Evolutionary conservation across 352 stramenopile species (phyloP).

Genomic region (Phytophthora meadii): DNA sequence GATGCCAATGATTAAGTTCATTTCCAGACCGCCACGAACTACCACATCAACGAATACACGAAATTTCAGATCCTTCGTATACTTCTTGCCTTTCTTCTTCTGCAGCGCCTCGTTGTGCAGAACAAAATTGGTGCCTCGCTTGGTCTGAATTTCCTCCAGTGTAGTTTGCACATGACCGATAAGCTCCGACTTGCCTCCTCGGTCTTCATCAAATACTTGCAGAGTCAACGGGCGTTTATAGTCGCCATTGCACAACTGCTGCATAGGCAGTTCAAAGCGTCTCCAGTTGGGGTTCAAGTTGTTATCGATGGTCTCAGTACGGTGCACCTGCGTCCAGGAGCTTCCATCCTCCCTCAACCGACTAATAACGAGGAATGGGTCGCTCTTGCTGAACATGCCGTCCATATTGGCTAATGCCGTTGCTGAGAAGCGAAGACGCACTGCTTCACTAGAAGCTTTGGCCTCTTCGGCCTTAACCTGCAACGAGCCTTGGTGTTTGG

Average conservation of each 20-base stretch:
- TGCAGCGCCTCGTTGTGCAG: constrained; percentile 66
- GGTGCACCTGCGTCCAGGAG: constrained; percentile 65
- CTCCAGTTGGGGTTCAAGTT: constrained; percentile 79
- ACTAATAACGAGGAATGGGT: constrained; percentile 67
- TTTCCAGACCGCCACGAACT: constrained; percentile 87
- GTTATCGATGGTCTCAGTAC: constrained; percentile 75
- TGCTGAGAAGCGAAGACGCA: constrained; percentile 55
- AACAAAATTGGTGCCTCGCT: constrained; percentile 57
- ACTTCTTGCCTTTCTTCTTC: constrained; percentile 76
- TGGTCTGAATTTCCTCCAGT: constrained; percentile 65
- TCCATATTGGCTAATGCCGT: constrained; percentile 67
- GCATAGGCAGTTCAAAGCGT: constrained; percentile 58
- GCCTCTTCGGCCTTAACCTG: constrained; percentile 67
- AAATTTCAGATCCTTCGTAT: no score
- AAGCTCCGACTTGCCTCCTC: constrained; percentile 63
- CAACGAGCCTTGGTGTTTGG: constrained; percentile 57
- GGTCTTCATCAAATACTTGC: constrained; percentile 88
- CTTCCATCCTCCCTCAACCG: constrained; percentile 60
- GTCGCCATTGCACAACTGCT: constrained; percentile 84
- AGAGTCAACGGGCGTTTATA: constrained; percentile 68
- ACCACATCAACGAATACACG: constrained; percentile 12
- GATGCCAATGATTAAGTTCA: constrained; percentile 80
- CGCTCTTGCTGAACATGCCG: constrained; percentile 70
- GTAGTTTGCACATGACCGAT: constrained; percentile 74
- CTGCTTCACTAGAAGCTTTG: constrained; percentile 57